These are phyloP conservation scores for Anethum foeniculum DNA, from an alignment of 140 eudicot genomes.

Conservation along the genomic window DNA sequence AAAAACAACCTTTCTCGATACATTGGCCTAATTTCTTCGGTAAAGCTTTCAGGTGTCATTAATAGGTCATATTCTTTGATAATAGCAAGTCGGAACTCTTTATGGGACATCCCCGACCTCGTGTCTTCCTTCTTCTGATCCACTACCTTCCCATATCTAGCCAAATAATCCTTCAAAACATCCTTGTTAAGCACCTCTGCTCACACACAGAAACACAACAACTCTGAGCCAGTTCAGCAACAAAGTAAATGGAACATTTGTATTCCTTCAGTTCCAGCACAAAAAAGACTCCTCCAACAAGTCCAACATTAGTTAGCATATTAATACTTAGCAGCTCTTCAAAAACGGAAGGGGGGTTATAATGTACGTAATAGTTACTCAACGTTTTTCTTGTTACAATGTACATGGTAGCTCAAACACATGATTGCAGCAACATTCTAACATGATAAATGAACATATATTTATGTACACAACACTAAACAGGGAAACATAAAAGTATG, in stretches of 20 bases:
- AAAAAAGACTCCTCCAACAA: background rate
- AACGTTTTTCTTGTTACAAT: background rate
- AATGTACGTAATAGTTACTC: background rate
- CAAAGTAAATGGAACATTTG: background rate
- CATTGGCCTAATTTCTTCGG: conserved; percentile 49
- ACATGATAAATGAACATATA: background rate
- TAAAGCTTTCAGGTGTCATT: conserved; percentile 50
- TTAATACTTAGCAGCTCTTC: background rate
- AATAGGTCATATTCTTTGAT: conserved; percentile 64
- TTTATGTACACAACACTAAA: background rate
- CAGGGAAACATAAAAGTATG: background rate
- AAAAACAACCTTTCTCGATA: conserved; percentile 44
- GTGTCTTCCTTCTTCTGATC: conserved; percentile 58
- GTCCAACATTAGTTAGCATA: background rate
- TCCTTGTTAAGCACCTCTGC: conserved; percentile 54
- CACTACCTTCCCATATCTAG: conserved; percentile 52
- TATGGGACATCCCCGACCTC: conserved; percentile 56
- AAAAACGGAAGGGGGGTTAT: background rate
- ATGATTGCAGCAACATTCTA: background rate
- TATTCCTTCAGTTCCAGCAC: background rate
- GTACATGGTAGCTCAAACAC: background rate
- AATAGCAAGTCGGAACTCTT: conserved; percentile 45
- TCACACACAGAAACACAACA: conserved; percentile 1
- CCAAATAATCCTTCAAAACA: conserved; percentile 48
- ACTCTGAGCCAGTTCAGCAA: background rate